Conservation (phyloP, 192 early-diverging fungal species). For the Polychytrium aggregatum region DNA sequence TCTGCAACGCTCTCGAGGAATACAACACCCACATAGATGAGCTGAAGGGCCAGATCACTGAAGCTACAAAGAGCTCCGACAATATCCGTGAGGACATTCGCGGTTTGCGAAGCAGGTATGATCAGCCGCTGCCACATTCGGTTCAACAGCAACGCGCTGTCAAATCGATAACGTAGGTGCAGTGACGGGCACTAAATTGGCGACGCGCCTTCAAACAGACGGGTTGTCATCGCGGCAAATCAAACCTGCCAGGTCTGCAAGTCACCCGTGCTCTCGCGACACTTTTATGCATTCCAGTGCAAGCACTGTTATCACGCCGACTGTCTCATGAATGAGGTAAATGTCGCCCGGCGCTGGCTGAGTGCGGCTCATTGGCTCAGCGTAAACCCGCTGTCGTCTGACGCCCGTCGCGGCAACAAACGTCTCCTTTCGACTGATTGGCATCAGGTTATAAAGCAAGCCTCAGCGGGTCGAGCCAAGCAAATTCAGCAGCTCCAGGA, state of each 20-base stretch:
- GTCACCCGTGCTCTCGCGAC: conserved; percentile 65
- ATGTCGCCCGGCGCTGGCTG: conserved; percentile 3
- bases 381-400: conserved; percentile 3
- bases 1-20: conserved; percentile 80
- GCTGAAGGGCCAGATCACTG: conserved; percentile 88
- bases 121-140: conserved; percentile 3
- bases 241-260: conserved; percentile 74
- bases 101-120: conserved; percentile 67
- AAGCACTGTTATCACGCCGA: conserved; percentile 91
- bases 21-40: conserved; percentile 85
- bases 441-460: conserved; percentile 4
- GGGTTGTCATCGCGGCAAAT: conserved; percentile 49
- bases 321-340: conserved; percentile 69
- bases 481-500: too few relatives aligned
- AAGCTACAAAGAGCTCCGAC: conserved; percentile 83
- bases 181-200: neutral
- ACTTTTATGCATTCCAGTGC: conserved; percentile 94
- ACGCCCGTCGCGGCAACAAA: neutral
- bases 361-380: conserved; percentile 3
- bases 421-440: neutral
- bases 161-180: neutral
- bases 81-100: conserved; percentile 85
- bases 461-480: neutral
- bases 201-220: conserved; percentile 18
- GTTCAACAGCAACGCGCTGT: neutral